These are phyloP conservation scores for Trichoderma atrobrunneum DNA, from an alignment of 2,329 filamentous ascomycete genomes.

Conservation along the genomic window DNA sequence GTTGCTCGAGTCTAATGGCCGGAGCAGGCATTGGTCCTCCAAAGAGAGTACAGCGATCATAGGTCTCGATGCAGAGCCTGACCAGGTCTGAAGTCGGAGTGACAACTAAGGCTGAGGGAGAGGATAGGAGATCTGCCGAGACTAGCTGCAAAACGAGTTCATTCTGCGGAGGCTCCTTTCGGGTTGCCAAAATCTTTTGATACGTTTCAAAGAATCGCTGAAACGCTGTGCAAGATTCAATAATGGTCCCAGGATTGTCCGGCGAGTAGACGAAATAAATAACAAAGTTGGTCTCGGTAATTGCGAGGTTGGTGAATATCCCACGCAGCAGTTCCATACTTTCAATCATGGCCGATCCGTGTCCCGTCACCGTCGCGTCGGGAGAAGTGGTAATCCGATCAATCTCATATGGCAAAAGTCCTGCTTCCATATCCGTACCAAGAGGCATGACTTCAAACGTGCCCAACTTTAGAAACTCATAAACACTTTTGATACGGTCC, in stretches of 20 bases:
- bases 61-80: constrained; percentile 69
- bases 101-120: constrained; percentile 60
- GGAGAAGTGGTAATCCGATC: constrained; percentile 45
- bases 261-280: constrained; percentile 75
- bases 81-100: constrained; percentile 58
- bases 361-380: constrained; percentile 40
- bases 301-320: constrained; percentile 42
- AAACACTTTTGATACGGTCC: constrained; percentile 64
- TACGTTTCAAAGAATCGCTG: constrained; percentile 65
- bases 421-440: constrained; percentile 38
- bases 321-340: constrained; percentile 49
- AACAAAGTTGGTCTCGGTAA: constrained; percentile 61
- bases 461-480: constrained; percentile 72
- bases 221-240: constrained; percentile 72
- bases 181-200: constrained; percentile 43
- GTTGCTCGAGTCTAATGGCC: constrained; percentile 69
- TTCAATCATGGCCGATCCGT: constrained; percentile 46
- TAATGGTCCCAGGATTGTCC: constrained; percentile 56
- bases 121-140: constrained; percentile 65
- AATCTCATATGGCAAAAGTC: constrained; percentile 50
- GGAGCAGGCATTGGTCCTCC: constrained; percentile 60
- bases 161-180: constrained; percentile 46
- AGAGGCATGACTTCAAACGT: constrained; percentile 55
- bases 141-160: constrained; percentile 78
- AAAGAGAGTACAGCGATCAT: constrained; percentile 67